Evolutionary conservation across 495 filamentous ascomycete species (phyloP).

Genomic region (Aspergillus diversus): DNA sequence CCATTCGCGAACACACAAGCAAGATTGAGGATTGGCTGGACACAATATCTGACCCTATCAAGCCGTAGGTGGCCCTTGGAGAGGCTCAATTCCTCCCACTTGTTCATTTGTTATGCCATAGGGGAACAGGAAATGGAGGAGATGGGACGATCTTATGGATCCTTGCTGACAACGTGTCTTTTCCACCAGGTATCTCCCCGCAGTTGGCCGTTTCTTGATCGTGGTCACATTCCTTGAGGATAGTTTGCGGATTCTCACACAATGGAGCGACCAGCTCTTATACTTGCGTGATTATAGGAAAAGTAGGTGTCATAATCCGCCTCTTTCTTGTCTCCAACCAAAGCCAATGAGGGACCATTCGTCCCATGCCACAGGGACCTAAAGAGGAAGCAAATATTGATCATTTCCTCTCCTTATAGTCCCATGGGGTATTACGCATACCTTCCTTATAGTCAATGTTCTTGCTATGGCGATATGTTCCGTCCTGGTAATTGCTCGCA

Average conservation of each 20-base stretch:
- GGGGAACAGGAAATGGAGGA: background rate
- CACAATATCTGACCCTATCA: slow-evolving; percentile 84
- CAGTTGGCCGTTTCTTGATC: slow-evolving; percentile 95
- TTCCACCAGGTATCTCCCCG: slow-evolving; percentile 78
- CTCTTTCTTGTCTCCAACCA: background rate
- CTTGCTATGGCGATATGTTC: slow-evolving; percentile 86
- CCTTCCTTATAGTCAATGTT: slow-evolving; percentile 91
- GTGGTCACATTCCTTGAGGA: slow-evolving; percentile 99
- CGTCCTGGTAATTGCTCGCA: slow-evolving; percentile 83
- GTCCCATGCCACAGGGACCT: slow-evolving; percentile 11
- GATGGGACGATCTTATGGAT: slow-evolving; percentile 20
- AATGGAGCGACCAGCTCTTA: slow-evolving; percentile 94
- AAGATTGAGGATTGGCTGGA: slow-evolving; percentile 97
- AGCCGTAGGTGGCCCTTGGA: slow-evolving; percentile 73
- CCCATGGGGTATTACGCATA: slow-evolving; percentile 84
- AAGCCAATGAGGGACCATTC: background rate
- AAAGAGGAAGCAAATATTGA: slow-evolving; percentile 8
- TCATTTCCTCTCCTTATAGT: slow-evolving; percentile 54
- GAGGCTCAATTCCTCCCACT: background rate
- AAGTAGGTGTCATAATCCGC: slow-evolving; percentile 60
- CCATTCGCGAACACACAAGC: slow-evolving; percentile 91
- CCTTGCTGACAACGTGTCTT: slow-evolving; percentile 42
- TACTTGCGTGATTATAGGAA: slow-evolving; percentile 92
- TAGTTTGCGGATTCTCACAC: slow-evolving; percentile 91
- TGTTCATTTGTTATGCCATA: background rate